phyloP scores from a whole-genome alignment of 2,329 filamentous ascomycete genomes.

The Venturia carpophila region DNA sequence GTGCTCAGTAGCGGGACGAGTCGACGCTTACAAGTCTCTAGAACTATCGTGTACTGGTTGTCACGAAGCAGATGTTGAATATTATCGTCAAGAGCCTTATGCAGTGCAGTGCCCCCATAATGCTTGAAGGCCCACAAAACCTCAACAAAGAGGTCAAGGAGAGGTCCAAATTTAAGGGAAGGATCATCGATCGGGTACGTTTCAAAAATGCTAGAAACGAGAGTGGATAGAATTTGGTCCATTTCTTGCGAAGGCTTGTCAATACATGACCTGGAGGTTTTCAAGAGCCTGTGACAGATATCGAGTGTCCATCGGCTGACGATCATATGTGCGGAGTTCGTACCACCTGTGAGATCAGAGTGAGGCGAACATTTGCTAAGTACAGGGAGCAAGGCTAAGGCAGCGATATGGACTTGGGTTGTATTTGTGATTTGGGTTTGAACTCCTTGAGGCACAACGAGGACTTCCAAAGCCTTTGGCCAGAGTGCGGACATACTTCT shows the following conservation, averaged over 20 bases:
- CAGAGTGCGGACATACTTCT: conserved; percentile 13
- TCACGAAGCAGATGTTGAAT: neutral
- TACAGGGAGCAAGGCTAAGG: neutral
- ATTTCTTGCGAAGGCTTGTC: neutral
- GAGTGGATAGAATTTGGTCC: neutral
- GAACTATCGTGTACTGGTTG: neutral
- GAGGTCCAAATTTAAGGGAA: neutral
- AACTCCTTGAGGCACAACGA: conserved; percentile 16
- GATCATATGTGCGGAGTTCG: neutral
- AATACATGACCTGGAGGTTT: neutral
- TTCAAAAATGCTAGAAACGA: neutral
- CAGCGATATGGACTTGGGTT: conserved; percentile 2
- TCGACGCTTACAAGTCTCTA: neutral
- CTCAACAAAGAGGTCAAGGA: conserved; percentile 7
- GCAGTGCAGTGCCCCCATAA: neutral
- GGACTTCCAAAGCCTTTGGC: conserved; percentile 7
- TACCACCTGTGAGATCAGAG: neutral
- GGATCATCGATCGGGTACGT: neutral
- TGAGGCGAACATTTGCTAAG: neutral
- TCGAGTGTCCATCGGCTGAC: conserved; percentile 12
- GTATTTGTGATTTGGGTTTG: conserved; percentile 11
- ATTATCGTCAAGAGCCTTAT: neutral
- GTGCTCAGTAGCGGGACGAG: neutral
- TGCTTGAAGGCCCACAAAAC: conserved; percentile 2
- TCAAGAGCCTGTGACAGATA: conserved; percentile 8